These are phyloP conservation scores for Rhodofomes roseus DNA, from an alignment of 1,284 basidiomycete genomes.

Conservation along the genomic window DNA sequence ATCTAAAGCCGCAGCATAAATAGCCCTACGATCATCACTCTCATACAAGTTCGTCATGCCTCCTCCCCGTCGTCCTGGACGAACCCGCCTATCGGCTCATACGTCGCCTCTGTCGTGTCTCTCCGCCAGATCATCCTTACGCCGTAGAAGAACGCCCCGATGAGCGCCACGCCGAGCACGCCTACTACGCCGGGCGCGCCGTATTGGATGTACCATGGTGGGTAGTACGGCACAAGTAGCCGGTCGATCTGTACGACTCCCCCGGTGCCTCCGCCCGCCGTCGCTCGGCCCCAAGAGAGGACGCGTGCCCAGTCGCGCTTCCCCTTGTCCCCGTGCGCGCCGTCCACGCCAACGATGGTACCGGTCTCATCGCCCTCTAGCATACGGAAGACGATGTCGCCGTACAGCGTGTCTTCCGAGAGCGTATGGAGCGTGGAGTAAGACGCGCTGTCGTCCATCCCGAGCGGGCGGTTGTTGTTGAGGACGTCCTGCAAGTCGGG, in stretches of 20 bases:
- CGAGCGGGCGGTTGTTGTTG: conserved; percentile 69
- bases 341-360: conserved; percentile 68
- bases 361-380: conserved; percentile 38
- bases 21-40: not conserved
- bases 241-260: conserved; percentile 89
- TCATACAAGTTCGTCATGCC: conserved; percentile 8
- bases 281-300: conserved; percentile 79
- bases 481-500: conserved; percentile 33
- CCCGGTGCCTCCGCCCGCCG: conserved; percentile 63
- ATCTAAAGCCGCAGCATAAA: conserved; percentile 1
- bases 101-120: conserved; percentile 77
- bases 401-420: conserved; percentile 61
- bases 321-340: conserved; percentile 74
- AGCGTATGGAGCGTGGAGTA: conserved; percentile 66
- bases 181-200: conserved; percentile 61
- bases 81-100: conserved; percentile 81
- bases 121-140: conserved; percentile 61
- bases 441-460: conserved; percentile 64
- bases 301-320: conserved; percentile 76
- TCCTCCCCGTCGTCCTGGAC: conserved; percentile 54
- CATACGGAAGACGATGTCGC: conserved; percentile 76
- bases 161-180: conserved; percentile 49
- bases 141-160: conserved; percentile 70
- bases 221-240: conserved; percentile 82
- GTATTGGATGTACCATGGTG: conserved; percentile 76